Conservation (phyloP, 1,284 basidiomycete genomes). For the Boletus sp. region DNA sequence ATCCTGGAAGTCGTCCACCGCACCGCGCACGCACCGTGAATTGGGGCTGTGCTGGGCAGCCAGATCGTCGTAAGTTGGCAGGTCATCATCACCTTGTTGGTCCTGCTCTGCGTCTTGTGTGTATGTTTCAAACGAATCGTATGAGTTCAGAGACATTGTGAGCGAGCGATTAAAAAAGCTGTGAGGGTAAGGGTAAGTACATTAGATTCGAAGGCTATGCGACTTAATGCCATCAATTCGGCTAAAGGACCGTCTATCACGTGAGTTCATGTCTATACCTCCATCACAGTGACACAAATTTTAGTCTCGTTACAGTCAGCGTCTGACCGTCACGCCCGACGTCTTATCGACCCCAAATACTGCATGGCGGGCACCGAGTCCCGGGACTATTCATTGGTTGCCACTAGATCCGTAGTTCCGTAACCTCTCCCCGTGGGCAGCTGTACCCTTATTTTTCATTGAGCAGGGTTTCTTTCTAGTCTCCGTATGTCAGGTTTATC, state of each 20-base stretch:
- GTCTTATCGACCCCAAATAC: not conserved
- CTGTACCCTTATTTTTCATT: not conserved
- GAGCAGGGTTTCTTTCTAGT: not conserved
- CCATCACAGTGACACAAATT: too few relatives aligned
- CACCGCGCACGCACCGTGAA: slow-evolving; percentile 60
- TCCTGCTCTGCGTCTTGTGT: slow-evolving; percentile 58
- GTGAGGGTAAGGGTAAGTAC: not conserved
- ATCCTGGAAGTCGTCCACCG: slow-evolving; percentile 1
- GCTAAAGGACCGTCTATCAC: too few relatives aligned
- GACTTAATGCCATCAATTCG: too few relatives aligned
- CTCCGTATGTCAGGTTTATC: not conserved
- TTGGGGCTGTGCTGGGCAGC: slow-evolving; percentile 73
- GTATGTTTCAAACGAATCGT: slow-evolving; percentile 29
- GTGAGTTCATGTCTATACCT: slow-evolving; percentile 11
- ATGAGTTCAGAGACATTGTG: slow-evolving; percentile 29
- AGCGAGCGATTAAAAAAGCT: not conserved
- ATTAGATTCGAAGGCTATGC: slow-evolving; percentile 5
- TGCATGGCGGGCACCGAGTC: not conserved
- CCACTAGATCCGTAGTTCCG: slow-evolving; percentile 1
- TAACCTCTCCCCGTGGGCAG: not conserved
- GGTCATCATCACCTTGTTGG: slow-evolving; percentile 54
- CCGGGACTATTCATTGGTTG: not conserved
- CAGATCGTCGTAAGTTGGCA: slow-evolving; percentile 79
- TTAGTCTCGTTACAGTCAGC: too few relatives aligned
- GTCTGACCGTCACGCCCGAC: not conserved